Evolutionary conservation across 495 filamentous ascomycete species (phyloP), one percentile per base, ranked within the genome.

Genomic region (Penicillium bovifimosum): DNA sequence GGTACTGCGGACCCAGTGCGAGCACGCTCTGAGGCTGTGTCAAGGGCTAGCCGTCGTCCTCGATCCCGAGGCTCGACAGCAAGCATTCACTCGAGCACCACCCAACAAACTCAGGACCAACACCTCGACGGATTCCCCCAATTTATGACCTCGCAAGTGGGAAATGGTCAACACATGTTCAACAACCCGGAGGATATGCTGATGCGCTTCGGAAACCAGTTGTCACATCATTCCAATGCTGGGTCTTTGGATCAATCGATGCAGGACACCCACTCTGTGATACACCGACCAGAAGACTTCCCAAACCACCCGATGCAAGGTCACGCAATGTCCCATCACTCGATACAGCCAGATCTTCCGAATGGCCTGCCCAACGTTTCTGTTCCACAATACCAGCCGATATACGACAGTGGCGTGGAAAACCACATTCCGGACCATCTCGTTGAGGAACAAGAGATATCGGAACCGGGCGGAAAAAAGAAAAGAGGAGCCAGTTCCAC

Each of bases 1-100:
- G 72, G 72, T 18, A 75, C 72, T 9, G 74, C 71, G 8, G 74
- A 76, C 55, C 70, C 70, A 17, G 59, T 73, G 60, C 66, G 84
- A 52, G 76, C 78, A 42, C 78, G 83, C 14, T 85, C 83, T 3
- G 80, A 77, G 63, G 83, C 80, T 16, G 74, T 74, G 27, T 85
- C 84, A 2, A 75, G 75, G 43, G 79, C 81, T 51, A 78, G 76
- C 60, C 86, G 82, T 62, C 80, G 87, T 39, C 80, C 87, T 47
- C 75, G 82, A 29, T 96, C 90, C 27, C 77, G 88, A 70, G 90
- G 86, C 34, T 96, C 90, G 39, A 93, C 90, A 5, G 83, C 88
- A n/a, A 92, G 88, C 46, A 80, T 84, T 11, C 86, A 85, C 54
- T 90, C 84, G 56, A 78, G 76, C 61, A 75, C 79, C 6, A 86